These are phyloP conservation scores for Solanum medicagineum DNA, from an alignment of 257 asterid species.

Conservation along the genomic window DNA sequence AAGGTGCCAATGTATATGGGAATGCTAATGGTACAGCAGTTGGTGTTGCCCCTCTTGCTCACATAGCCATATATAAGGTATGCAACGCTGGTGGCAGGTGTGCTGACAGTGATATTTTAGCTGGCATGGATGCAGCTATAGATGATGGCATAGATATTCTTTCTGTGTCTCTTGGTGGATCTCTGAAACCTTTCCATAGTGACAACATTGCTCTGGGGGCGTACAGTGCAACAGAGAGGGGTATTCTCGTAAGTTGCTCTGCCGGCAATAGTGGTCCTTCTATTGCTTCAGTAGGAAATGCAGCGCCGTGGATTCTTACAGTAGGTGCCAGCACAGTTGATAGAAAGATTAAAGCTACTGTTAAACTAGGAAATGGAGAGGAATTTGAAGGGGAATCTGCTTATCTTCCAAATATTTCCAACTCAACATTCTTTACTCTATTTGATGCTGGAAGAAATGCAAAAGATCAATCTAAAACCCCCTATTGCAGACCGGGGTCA, in stretches of 20 bases:
- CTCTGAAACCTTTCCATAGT: neutral
- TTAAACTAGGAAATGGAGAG: conserved; percentile 16
- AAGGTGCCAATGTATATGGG: conserved; percentile 33
- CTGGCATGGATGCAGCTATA: conserved; percentile 39
- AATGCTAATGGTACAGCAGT: conserved; percentile 33
- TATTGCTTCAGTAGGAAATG: neutral
- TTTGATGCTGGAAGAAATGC: conserved; percentile 10
- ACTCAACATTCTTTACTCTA: conserved; percentile 7
- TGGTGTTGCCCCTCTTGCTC: conserved; percentile 49
- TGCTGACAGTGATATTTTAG: conserved; percentile 13
- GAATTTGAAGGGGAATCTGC: conserved; percentile 19
- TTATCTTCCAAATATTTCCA: conserved; percentile 10
- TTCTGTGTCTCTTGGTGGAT: conserved; percentile 16
- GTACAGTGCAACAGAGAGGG: conserved; percentile 25
- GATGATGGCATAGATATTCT: conserved; percentile 29
- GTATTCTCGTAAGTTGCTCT: conserved; percentile 30
- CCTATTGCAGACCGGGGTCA: conserved; percentile 5
- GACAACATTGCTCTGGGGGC: conserved; percentile 26
- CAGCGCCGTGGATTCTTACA: conserved; percentile 40
- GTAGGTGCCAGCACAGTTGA: conserved; percentile 45
- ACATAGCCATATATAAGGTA: conserved; percentile 39
- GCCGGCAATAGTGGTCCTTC: conserved; percentile 22
- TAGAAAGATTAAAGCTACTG: conserved; percentile 19
- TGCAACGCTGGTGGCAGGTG: conserved; percentile 2
- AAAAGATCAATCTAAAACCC: neutral